Percentiles rank a stretch among this genome's conserved stretches.
Conservation (phyloP, 768 basidiomycete species). For the Xanthoconium purpureum region DNA sequence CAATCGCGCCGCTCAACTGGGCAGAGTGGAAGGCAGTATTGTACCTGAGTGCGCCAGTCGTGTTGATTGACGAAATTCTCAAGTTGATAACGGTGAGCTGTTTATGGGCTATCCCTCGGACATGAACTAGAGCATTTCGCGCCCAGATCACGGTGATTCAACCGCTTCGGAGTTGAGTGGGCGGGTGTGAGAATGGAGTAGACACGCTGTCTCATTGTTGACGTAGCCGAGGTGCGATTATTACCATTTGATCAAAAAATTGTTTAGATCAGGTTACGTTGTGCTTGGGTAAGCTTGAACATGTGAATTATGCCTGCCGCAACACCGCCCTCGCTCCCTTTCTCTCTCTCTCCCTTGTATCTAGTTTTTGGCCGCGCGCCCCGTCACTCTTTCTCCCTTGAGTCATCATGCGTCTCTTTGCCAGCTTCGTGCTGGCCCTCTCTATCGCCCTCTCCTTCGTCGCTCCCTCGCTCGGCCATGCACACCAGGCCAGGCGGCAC, state of each 20-base stretch:
- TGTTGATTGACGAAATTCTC: slow-evolving; percentile 86
- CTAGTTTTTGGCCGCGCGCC: slow-evolving; percentile 1
- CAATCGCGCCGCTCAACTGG: slow-evolving; percentile 93
- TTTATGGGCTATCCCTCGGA: not conserved
- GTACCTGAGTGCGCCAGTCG: slow-evolving; percentile 80
- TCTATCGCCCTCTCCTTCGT: slow-evolving; percentile 17
- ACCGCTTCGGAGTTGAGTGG: slow-evolving; percentile 49
- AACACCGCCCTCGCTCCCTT: too few relatives aligned
- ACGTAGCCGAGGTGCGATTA: not conserved
- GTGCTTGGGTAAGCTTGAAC: slow-evolving; percentile 8
- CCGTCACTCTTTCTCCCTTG: slow-evolving; percentile 23
- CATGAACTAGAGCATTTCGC: not conserved
- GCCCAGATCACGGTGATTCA: slow-evolving; percentile 53
- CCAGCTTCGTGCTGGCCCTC: slow-evolving; percentile 20
- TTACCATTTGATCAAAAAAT: too few relatives aligned
- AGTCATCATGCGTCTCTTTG: slow-evolving; percentile 22
- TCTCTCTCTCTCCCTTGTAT: slow-evolving; percentile 1
- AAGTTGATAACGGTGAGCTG: slow-evolving; percentile 74
- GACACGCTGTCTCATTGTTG: not conserved
- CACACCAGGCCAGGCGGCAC: slow-evolving; percentile 22
- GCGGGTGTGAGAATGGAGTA: not conserved
- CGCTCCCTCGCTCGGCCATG: slow-evolving; percentile 18
- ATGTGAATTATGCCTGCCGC: too few relatives aligned
- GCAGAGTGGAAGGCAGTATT: slow-evolving; percentile 93
- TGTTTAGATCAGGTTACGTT: not conserved